Base-by-base conservation (phyloP, 257 asterid species). In the Fraxinus anomala region DNA sequence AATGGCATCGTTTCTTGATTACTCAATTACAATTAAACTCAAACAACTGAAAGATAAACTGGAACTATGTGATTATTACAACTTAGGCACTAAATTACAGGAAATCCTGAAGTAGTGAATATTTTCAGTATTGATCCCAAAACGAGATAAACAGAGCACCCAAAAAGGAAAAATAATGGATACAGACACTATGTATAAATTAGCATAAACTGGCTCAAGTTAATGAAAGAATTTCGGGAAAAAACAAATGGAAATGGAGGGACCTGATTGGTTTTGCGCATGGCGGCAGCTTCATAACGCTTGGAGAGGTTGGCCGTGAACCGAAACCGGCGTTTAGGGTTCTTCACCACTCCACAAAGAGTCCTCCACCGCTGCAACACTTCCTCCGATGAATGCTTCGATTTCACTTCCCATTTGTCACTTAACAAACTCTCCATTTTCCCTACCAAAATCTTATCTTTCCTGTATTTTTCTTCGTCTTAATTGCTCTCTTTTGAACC, bases 261-360 rank as follows among this genome's bases (percentile, higher is more conserved):
- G 8, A 92, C 98, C 97, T 92, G 88, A 83, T 87, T 90, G 73
- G 89, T 90, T 42, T 90, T 88, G 76, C 96, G 98, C 90, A 92
- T 92, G 51, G 82, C 92, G 67, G 90, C 92, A 70, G 92, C 97
- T 87, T 94, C 92, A n/a, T 80, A 21, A 6, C 98, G 92, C 80
- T 90, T 94, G 81, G 92, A 79, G 37, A 94, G 86, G 83, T 94
- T 94, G 21, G 98, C 98, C 36, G 98, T 94, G 84, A 92, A 92
- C 65, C 97, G 89, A 81, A 94, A 94, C 59, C 98, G 87, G 0
- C 98, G 86, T 77, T 87, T 94, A 26, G 91, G 96, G 73, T 94
- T 94, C 84, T 92, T 94, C 9, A 92, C 97, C 0, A 94, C 83
- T 19, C 91, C 91, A 76, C 94, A 88, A 1, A 89, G 92, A 79